phyloP scores from a whole-genome alignment of 2,329 filamentous ascomycete genomes.

The Aspergillus neotritici region DNA sequence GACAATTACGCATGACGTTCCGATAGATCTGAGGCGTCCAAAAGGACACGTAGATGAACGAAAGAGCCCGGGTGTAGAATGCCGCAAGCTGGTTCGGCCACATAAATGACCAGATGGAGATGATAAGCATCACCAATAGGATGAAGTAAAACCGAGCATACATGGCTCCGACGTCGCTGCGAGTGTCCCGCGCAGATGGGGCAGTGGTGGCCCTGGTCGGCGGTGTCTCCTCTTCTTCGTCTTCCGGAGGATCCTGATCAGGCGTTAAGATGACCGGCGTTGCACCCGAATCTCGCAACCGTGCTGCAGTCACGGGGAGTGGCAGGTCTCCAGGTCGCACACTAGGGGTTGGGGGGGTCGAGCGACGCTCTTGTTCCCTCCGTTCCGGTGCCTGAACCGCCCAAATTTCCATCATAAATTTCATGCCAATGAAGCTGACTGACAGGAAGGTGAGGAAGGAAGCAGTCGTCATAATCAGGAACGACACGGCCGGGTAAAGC shows the following conservation, averaged over 20 bases:
- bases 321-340: constrained; percentile 40
- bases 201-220: constrained; percentile 27
- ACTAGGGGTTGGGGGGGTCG: constrained; percentile 21
- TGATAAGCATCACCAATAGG: constrained; percentile 52
- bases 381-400: constrained; percentile 50
- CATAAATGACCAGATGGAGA: constrained; percentile 55
- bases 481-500: constrained; percentile 51
- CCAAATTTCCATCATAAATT: constrained; percentile 64
- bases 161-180: constrained; percentile 51
- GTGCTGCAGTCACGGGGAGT: constrained; percentile 46
- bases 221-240: constrained; percentile 27
- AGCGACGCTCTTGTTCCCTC: constrained; percentile 29
- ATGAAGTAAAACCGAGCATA: constrained; percentile 59
- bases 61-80: constrained; percentile 57
- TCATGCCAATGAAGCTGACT: constrained; percentile 58
- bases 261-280: constrained; percentile 55
- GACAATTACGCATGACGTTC: constrained; percentile 85
- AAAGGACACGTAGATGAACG: constrained; percentile 76
- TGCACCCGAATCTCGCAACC: constrained; percentile 43
- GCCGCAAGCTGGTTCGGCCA: constrained; percentile 50
- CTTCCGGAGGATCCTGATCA: constrained; percentile 50
- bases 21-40: constrained; percentile 90
- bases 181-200: constrained; percentile 30
- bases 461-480: constrained; percentile 50
- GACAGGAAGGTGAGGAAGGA: constrained; percentile 57